These are phyloP conservation scores for Thielaviopsis cerberus DNA, from an alignment of 2,329 filamentous ascomycete genomes.

Conservation along the genomic window DNA sequence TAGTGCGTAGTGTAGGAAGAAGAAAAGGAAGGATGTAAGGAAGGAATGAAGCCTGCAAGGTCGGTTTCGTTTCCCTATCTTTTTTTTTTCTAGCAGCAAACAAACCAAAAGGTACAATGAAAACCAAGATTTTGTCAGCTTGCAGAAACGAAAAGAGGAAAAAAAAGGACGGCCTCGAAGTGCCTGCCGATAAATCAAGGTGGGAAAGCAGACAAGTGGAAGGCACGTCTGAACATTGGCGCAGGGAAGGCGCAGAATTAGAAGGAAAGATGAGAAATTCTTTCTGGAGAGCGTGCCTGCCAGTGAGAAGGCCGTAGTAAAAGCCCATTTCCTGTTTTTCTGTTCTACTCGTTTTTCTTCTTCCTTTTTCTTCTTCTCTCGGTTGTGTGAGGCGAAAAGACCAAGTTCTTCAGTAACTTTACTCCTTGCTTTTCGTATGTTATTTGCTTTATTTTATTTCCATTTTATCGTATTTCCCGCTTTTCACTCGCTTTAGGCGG, in stretches of 20 bases:
- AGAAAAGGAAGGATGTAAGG: background rate
- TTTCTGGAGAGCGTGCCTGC: too few species aligned
- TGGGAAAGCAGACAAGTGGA: too few species aligned
- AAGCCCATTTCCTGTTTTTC: constrained; percentile 8
- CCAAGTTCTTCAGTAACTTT: background rate
- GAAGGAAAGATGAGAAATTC: too few species aligned
- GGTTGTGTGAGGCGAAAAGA: too few species aligned
- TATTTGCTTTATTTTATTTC: background rate
- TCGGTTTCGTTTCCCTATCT: background rate
- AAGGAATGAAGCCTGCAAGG: background rate
- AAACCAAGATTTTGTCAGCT: background rate
- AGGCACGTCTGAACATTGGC: too few species aligned
- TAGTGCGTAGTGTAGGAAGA: background rate
- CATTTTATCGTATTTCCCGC: background rate
- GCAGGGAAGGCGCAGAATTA: too few species aligned
- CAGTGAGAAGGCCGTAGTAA: too few species aligned
- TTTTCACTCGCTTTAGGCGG: constrained; percentile 7
- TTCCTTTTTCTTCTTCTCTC: background rate
- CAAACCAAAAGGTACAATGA: background rate
- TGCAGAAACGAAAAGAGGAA: background rate
- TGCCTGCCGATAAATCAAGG: too few species aligned
- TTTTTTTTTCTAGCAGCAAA: background rate
- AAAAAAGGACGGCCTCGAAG: too few species aligned
- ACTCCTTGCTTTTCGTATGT: background rate
- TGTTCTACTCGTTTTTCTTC: constrained; percentile 2